A percentile compares a stretch with the other conserved stretches of the same genome.
phyloP scores from a whole-genome alignment of 352 stramenopile genomes.

The Pythium grandisporangium region DNA sequence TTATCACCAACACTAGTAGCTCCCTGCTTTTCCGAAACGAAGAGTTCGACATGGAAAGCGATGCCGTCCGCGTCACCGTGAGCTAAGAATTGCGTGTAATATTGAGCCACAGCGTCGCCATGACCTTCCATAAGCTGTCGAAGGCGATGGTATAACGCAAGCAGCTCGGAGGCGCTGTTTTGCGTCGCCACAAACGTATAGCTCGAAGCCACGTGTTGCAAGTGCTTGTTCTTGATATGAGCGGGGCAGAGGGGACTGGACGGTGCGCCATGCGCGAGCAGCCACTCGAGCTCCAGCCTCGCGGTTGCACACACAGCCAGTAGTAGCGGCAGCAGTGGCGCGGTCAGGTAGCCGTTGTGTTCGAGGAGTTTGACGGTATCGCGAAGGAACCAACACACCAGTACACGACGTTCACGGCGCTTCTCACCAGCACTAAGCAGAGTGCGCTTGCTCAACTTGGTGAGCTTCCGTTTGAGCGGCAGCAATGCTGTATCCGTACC shows the following conservation, averaged over 20 bases:
- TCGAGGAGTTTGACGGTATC: slow-evolving; percentile 22
- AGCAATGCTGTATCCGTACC: slow-evolving; percentile 1
- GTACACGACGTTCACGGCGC: slow-evolving; percentile 24
- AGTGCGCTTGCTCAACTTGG: slow-evolving; percentile 31
- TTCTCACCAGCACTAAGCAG: slow-evolving; percentile 22
- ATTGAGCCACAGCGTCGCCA: slow-evolving; percentile 15
- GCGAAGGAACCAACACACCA: slow-evolving; percentile 27
- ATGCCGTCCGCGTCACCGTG: background rate
- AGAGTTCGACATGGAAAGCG: background rate
- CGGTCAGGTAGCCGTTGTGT: slow-evolving; percentile 27
- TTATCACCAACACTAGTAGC: no score
- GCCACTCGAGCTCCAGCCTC: slow-evolving; percentile 44
- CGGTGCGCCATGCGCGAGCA: slow-evolving; percentile 22
- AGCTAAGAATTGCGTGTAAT: slow-evolving; percentile 15
- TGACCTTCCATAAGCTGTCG: slow-evolving; percentile 13
- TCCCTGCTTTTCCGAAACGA: background rate
- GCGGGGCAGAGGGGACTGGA: slow-evolving; percentile 23
- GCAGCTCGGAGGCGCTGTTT: slow-evolving; percentile 12
- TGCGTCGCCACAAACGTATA: slow-evolving; percentile 13
- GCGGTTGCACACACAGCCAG: slow-evolving; percentile 21
- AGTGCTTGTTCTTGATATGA: slow-evolving; percentile 42
- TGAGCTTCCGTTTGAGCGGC: slow-evolving; percentile 32
- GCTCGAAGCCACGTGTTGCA: slow-evolving; percentile 18
- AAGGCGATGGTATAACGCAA: slow-evolving; percentile 15
- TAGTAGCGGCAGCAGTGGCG: slow-evolving; percentile 37